Evolutionary conservation across 2,329 filamentous ascomycete species (phyloP).

Genomic region (Beauveria rudraprayagi): DNA sequence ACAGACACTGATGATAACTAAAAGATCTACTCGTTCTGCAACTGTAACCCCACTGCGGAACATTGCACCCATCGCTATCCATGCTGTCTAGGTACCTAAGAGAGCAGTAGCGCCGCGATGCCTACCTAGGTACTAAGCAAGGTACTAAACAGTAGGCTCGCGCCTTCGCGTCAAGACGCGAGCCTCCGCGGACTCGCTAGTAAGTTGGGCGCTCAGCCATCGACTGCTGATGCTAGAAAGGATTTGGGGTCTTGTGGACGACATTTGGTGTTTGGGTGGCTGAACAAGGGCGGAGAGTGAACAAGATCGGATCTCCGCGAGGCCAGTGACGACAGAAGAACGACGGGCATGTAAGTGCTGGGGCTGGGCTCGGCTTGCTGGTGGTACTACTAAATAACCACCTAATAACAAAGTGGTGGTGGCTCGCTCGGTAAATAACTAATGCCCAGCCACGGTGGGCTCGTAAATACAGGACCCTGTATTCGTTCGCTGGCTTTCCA

Average conservation of each 20-base stretch:
- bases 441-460: background rate
- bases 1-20: background rate
- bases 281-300: background rate
- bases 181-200: background rate
- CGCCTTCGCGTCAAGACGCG: background rate
- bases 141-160: background rate
- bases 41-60: background rate
- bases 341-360: background rate
- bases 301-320: conserved; percentile 11
- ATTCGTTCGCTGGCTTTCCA: background rate
- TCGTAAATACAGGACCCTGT: background rate
- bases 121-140: background rate
- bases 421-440: background rate
- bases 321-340: conserved; percentile 6
- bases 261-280: background rate
- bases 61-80: background rate
- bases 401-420: background rate
- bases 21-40: background rate
- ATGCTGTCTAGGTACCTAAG: background rate
- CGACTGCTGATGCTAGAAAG: background rate
- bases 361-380: background rate
- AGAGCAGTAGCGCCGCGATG: background rate
- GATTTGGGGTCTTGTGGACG: background rate
- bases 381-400: background rate
- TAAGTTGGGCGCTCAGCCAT: background rate